These are phyloP conservation scores for Solanum bulbocastanum DNA, from an alignment of 257 asterid genomes.

Conservation along the genomic window DNA sequence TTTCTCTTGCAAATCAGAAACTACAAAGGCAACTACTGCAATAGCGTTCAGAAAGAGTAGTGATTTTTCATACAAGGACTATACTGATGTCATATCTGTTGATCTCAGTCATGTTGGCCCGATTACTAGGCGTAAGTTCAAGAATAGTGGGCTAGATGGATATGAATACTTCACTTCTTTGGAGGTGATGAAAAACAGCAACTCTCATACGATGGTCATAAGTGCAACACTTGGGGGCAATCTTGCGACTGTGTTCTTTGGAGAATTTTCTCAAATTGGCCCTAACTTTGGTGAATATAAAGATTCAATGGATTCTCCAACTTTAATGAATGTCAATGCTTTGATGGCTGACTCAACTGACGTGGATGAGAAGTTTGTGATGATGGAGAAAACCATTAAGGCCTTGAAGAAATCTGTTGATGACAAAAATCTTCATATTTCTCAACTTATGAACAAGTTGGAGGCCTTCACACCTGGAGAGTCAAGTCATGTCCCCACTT, in stretches of 20 bases:
- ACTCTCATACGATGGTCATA: neutral
- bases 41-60: neutral
- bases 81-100: neutral
- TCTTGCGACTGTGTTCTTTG: too few relatives aligned
- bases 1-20: neutral
- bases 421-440: neutral
- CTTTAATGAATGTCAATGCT: neutral
- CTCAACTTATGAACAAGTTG: neutral
- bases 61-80: neutral
- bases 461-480: neutral
- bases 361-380: neutral
- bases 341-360: neutral
- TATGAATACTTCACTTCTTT: neutral
- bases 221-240: neutral
- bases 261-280: neutral
- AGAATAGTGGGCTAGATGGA: neutral
- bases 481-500: neutral
- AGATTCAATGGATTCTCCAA: neutral
- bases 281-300: neutral
- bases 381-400: neutral
- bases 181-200: neutral
- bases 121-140: neutral
- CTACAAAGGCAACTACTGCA: neutral
- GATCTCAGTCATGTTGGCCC: neutral
- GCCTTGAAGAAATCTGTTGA: neutral